Evolutionary conservation across 2,329 filamentous ascomycete genomes (phyloP).

Genomic region (Pseudocercospora pini-densiflorae): DNA sequence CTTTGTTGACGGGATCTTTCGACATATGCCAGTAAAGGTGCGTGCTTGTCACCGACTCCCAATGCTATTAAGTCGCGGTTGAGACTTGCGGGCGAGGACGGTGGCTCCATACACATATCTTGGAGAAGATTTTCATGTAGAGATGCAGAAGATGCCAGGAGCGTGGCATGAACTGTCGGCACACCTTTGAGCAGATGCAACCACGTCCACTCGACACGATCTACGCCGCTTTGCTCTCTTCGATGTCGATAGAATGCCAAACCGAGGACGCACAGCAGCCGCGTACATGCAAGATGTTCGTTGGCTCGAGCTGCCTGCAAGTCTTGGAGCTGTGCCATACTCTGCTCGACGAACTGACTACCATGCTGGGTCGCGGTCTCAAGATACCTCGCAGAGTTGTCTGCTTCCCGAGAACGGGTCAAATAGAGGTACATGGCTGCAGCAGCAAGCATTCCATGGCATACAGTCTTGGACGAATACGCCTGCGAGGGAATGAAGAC

Average conservation of each 20-base stretch:
- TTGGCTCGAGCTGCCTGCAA: background rate
- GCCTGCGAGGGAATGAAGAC: conserved; percentile 1
- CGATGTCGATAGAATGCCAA: background rate
- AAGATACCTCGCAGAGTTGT: background rate
- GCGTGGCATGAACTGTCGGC: background rate
- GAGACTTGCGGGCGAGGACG: background rate
- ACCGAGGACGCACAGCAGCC: background rate
- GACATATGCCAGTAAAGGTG: background rate
- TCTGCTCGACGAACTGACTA: background rate
- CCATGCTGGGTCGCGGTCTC: conserved; percentile 1
- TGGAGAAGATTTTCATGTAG: background rate
- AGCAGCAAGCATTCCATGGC: conserved; percentile 3
- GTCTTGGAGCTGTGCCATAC: conserved; percentile 3
- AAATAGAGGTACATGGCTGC: background rate
- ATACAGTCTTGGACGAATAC: background rate
- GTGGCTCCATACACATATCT: background rate
- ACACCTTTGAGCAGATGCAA: conserved; percentile 7
- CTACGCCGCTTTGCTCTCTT: background rate
- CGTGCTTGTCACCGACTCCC: background rate
- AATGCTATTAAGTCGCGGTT: background rate
- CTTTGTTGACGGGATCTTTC: background rate
- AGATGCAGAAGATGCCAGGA: background rate
- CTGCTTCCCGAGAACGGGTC: background rate
- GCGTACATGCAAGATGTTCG: background rate
- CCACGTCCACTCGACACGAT: conserved; percentile 5